Base-by-base conservation (phyloP, 805 yeast genomes). In the Priceomyces haplophilus region DNA sequence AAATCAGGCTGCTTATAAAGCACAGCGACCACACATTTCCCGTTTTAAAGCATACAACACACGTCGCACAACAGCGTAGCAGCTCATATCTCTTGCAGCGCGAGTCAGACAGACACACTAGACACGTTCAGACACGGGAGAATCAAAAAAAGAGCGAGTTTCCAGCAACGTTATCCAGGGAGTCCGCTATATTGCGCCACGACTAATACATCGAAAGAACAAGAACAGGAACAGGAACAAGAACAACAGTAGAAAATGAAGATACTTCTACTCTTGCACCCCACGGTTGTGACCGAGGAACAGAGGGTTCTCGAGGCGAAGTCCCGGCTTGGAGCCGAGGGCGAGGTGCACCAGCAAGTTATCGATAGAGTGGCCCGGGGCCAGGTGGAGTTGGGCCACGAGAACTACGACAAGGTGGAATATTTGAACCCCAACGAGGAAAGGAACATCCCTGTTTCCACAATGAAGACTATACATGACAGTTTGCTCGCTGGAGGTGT, bases 271-370 rank as follows among this genome's bases (percentile, higher is more conserved):
- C 65, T 83, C 38, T 69, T 83, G 41, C 88, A 83, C 54, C 88
- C 88, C 15, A 82, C 85, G 6, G 73, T 78, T 37, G 85, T 82
- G 10, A 76, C 83, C 0, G 73, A 75, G 31, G 83, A 81, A 34
- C 65, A 58, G 3, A 41, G 64, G 15, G 78, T 82, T 15, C 72
- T 65, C 37, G 30, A 47, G 1, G 59, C 65, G 32, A 78, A 79
- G 58, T 45, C 47, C 11, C 45, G 52, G 13, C 54, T 74, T 31
- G 38, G 44, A 13, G 61, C 69, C 3, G 51, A 49, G 23, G 47
- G 37, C 15, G 50, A 44, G 2, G 52, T 68, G 10, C 64, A 68
- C 29, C 88, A 82, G 56, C 78, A 72, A 39, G 66, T 82, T 18
- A 75, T 82, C 32, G 83, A 79, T 55, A 67, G 84, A 45, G 72